phyloP scores from a whole-genome alignment of 179 eudicot species.

The Beta macrorhiza region DNA sequence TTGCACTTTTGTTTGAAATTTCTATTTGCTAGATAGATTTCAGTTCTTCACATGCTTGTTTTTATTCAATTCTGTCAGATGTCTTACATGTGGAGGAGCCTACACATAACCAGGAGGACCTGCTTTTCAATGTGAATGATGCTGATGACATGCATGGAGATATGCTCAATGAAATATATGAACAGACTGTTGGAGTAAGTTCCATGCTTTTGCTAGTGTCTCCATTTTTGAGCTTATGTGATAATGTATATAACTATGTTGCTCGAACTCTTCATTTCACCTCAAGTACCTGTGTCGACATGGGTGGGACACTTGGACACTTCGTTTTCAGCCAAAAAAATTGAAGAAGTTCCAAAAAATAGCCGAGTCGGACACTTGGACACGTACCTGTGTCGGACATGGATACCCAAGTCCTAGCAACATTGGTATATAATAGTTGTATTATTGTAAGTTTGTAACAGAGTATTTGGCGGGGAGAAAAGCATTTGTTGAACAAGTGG shows the following conservation, averaged over 20 bases:
- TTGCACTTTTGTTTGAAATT: neutral
- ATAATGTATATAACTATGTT: neutral
- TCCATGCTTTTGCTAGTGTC: neutral
- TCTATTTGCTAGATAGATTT: neutral
- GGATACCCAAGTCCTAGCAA: no score
- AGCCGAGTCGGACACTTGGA: no score
- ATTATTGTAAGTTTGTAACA: no score
- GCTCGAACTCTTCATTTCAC: no score
- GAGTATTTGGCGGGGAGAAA: no score
- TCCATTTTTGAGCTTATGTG: neutral
- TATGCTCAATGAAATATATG: constrained; percentile 47
- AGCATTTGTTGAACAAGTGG: no score
- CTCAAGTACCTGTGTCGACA: no score
- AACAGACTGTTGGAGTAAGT: constrained; percentile 53
- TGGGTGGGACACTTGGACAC: no score
- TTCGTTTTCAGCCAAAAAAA: no score
- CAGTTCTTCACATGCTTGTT: constrained; percentile 10
- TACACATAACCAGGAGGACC: constrained; percentile 22
- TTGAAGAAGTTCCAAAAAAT: no score
- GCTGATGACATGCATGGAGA: constrained; percentile 50
- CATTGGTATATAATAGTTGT: neutral
- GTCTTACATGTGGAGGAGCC: constrained; percentile 38
- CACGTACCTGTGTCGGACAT: no score
- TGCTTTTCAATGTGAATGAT: constrained; percentile 16
- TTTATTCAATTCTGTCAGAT: constrained; percentile 34